A percentile compares a stretch with the other conserved stretches of the same genome.
These are phyloP conservation scores for Globisporangium middletonii DNA, from an alignment of 352 stramenopile species.

Conservation along the genomic window DNA sequence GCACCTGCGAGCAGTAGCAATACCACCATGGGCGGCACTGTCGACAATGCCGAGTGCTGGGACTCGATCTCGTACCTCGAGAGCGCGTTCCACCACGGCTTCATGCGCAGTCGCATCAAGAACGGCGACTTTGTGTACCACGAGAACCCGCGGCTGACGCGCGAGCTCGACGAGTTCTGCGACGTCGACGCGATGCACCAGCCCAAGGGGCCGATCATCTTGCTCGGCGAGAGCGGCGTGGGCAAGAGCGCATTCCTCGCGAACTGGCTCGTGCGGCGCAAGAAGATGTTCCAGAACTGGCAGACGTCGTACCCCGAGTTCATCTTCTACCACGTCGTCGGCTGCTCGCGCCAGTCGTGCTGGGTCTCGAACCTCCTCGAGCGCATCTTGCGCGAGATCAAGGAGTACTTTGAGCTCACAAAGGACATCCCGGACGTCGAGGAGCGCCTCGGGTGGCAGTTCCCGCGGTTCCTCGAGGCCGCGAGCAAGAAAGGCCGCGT, in stretches of 20 bases:
- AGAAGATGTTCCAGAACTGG: slow-evolving; percentile 85
- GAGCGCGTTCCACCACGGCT: slow-evolving; percentile 74
- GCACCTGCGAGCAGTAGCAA: slow-evolving; percentile 18
- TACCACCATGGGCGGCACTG: background rate
- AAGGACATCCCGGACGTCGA: slow-evolving; percentile 80
- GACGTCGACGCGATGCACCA: slow-evolving; percentile 83
- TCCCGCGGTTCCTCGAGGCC: slow-evolving; percentile 87
- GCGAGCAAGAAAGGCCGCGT: slow-evolving; percentile 87
- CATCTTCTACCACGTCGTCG: slow-evolving; percentile 89
- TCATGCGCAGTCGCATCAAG: slow-evolving; percentile 67
- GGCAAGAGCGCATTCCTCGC: slow-evolving; percentile 75
- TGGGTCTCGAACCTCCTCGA: slow-evolving; percentile 84
- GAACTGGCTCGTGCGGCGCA: slow-evolving; percentile 77
- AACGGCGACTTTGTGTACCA: slow-evolving; percentile 71
- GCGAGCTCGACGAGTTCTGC: slow-evolving; percentile 78
- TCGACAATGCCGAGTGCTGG: slow-evolving; percentile 50
- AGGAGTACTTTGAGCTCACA: slow-evolving; percentile 89
- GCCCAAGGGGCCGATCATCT: slow-evolving; percentile 65
- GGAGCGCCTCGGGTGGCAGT: slow-evolving; percentile 87
- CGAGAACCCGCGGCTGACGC: slow-evolving; percentile 53
- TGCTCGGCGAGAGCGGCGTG: slow-evolving; percentile 66
- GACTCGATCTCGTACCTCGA: slow-evolving; percentile 80
- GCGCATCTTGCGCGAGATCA: slow-evolving; percentile 84
- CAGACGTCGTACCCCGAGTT: slow-evolving; percentile 81
- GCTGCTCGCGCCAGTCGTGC: slow-evolving; percentile 82